Base-by-base conservation (phyloP, 23 red algal species). In the Gracilaria gracilis region DNA sequence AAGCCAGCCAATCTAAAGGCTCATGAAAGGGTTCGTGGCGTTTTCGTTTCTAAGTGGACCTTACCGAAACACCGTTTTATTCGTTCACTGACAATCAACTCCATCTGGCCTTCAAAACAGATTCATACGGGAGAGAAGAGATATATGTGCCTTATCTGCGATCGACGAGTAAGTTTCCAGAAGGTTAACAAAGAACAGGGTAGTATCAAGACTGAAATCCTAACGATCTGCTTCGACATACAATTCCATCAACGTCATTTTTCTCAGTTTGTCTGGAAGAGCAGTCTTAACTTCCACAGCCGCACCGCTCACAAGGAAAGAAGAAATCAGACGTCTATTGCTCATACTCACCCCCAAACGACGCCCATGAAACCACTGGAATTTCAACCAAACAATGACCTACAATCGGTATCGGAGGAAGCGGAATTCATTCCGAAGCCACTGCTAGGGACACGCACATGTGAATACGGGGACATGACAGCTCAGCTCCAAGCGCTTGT, bases 81-180 rank as follows among this genome's bases (percentile, higher is more conserved):
- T 14, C 31, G 51, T 20, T 32, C 8, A 69, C 32, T 69, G 32
- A 69, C 64, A 9, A 69, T 69, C 64, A 69, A 38, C 40, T 51
- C n/a, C 25, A 61, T 82, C 53, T 64, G 46, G 16, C 31, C 25
- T 71, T 40, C 1, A 17, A 51, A 51, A 51, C 50, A 90, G 87
- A 90, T 90, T 78, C 87, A 90, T 55, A 90, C 87, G 4, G 87
- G 87, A 67, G 87, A 90, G 35, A 90, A 90, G 58, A 61, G 87
- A 23, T 90, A 90, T 39, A 57, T 55, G 38, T 90, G 87, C 36
- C 46, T 35, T 49, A 61, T 80, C 19, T 90, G 87, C 54, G 57
- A 69, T 35, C 53, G 75, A 44, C 55, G 58, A 12, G 87, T 90
- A 90, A 66, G 87, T 39, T 24, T 51, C 16, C 34, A n/a, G 23